phyloP scores from a whole-genome alignment of 805 yeast genomes.

The Isabelozyma rhagii region DNA sequence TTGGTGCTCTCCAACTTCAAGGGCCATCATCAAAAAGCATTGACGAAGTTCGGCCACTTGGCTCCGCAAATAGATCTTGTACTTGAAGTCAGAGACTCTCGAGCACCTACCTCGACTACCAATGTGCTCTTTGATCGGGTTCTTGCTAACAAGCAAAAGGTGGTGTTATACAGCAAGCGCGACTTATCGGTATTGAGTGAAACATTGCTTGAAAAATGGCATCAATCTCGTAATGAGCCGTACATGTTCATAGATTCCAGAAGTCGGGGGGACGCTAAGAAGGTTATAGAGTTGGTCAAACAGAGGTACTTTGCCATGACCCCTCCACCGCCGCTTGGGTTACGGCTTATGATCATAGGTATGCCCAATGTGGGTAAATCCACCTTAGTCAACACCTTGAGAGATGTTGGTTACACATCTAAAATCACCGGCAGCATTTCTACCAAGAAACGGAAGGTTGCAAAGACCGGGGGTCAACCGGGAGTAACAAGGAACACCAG shows the following conservation, averaged over 20 bases:
- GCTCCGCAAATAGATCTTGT: slow-evolving; percentile 81
- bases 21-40: slow-evolving; percentile 85
- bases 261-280: slow-evolving; percentile 44
- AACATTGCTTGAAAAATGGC: slow-evolving; percentile 31
- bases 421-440: slow-evolving; percentile 25
- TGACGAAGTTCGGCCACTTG: slow-evolving; percentile 59
- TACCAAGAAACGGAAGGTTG: slow-evolving; percentile 56
- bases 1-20: slow-evolving; percentile 75
- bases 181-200: slow-evolving; percentile 55
- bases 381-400: slow-evolving; percentile 71
- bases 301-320: slow-evolving; percentile 42
- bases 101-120: slow-evolving; percentile 85
- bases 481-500: slow-evolving; percentile 85
- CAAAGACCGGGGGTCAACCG: slow-evolving; percentile 80
- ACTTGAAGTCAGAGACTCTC: slow-evolving; percentile 79
- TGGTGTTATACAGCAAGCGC: slow-evolving; percentile 75
- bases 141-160: slow-evolving; percentile 49
- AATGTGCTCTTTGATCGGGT: slow-evolving; percentile 75
- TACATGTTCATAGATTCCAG: slow-evolving; percentile 58
- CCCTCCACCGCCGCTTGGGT: slow-evolving; percentile 83
- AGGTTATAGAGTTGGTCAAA: slow-evolving; percentile 48
- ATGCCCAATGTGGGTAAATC: slow-evolving; percentile 99
- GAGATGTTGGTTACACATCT: slow-evolving; percentile 41
- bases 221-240: slow-evolving; percentile 22
- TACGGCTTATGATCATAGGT: slow-evolving; percentile 75